A percentile compares a stretch with the other conserved stretches of the same genome.
These are phyloP conservation scores for thale cress (Arabidopsis thaliana) DNA, from an alignment of 345 rosid genomes.

Conservation along the genomic window TAIR10.1 NC_003075.7:13749501-13750000, in stretches of 20 bases:
- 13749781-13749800: background rate
- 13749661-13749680: background rate
- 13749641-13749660: background rate
- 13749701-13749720: background rate
- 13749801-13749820: background rate
- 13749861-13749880: background rate
- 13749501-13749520: conserved; percentile 22
- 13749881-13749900: conserved; percentile 33
- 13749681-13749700: background rate
- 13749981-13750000: background rate
- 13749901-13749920: conserved; percentile 30
- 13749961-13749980: conserved; percentile 9
- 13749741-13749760: no score
- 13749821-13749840: background rate
- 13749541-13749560: conserved; percentile 34
- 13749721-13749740: background rate
- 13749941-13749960: conserved; percentile 16
- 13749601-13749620: conserved; percentile 22
- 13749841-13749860: background rate
- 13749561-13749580: conserved; percentile 26
- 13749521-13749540: conserved; percentile 17
- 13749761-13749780: no score
- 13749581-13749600: conserved; percentile 35
- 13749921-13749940: conserved; percentile 36
- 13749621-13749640: conserved; percentile 13